Percentiles rank a stretch among this genome's conserved stretches.
Evolutionary conservation across 306 rosid genomes (phyloP).

Genomic region (Rosa multiflora): DNA sequence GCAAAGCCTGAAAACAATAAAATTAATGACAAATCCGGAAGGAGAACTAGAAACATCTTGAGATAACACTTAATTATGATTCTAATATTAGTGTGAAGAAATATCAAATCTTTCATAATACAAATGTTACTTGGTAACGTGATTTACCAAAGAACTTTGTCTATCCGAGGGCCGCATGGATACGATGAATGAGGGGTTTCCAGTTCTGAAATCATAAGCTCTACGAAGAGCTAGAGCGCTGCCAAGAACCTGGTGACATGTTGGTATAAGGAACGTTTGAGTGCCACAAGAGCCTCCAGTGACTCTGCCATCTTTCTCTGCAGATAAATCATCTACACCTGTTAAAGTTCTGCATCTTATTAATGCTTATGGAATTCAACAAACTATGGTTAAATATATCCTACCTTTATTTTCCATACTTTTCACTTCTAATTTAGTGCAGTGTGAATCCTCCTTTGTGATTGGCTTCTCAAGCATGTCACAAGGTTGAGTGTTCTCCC

Average conservation of each 20-base stretch:
- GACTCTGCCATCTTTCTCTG: not conserved
- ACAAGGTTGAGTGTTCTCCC: not conserved
- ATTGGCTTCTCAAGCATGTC: not conserved
- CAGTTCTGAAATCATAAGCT: not conserved
- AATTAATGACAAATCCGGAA: not conserved
- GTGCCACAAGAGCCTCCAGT: not conserved
- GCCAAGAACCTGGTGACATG: not conserved
- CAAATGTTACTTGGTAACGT: not conserved
- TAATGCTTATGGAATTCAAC: not conserved
- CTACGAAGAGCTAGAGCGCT: not conserved
- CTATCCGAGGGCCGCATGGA: not conserved
- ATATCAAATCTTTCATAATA: not conserved
- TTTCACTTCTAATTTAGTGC: not conserved
- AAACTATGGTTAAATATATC: not conserved
- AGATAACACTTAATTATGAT: not conserved
- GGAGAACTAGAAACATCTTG: not conserved
- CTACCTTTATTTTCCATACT: not conserved
- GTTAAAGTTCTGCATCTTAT: not conserved
- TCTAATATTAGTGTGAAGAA: not conserved
- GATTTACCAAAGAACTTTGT: not conserved
- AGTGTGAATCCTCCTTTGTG: not conserved
- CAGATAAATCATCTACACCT: not conserved
- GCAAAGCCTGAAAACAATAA: not conserved
- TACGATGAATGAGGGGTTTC: not conserved
- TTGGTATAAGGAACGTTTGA: not conserved